Conservation (phyloP, 2,329 filamentous ascomycete genomes). For the Nothomitra cinnamomea region DNA sequence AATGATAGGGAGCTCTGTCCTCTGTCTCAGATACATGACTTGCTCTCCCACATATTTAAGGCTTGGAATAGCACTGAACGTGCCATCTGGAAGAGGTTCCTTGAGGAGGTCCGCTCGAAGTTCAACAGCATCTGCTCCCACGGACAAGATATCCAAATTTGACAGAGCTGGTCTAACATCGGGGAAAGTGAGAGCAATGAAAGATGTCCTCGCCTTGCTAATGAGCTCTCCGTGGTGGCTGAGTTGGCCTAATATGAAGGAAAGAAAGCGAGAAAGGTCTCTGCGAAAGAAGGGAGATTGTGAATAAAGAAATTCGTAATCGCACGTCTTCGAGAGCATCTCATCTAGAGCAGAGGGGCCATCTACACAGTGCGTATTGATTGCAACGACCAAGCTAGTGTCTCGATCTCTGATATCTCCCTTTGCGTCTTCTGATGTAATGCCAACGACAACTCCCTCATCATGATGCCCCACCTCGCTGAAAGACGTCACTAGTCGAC, state of each 20-base stretch:
- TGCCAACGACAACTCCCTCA: slow-evolving; percentile 49
- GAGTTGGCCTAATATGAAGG: slow-evolving; percentile 63
- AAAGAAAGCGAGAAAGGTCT: slow-evolving; percentile 62
- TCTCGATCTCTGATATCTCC: slow-evolving; percentile 41
- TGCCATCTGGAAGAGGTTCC: slow-evolving; percentile 47
- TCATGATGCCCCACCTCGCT: slow-evolving; percentile 36
- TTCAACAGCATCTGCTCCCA: slow-evolving; percentile 73
- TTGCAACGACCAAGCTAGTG: slow-evolving; percentile 42
- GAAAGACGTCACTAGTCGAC: slow-evolving; percentile 40
- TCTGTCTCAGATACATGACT: slow-evolving; percentile 66
- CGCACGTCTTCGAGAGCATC: slow-evolving; percentile 48
- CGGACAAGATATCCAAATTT: slow-evolving; percentile 73
- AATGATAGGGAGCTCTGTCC: slow-evolving; percentile 77
- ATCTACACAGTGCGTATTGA: slow-evolving; percentile 63
- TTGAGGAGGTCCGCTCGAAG: slow-evolving; percentile 67
- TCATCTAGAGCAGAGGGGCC: slow-evolving; percentile 52
- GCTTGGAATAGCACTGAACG: slow-evolving; percentile 51
- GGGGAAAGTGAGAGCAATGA: slow-evolving; percentile 78
- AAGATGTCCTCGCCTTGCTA: slow-evolving; percentile 62
- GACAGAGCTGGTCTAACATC: slow-evolving; percentile 69
- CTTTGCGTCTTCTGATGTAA: slow-evolving; percentile 39
- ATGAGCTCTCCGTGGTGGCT: slow-evolving; percentile 61
- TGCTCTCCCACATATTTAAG: slow-evolving; percentile 74
- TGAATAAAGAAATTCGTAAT: slow-evolving; percentile 79
- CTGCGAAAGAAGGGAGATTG: slow-evolving; percentile 53